These are phyloP conservation scores for Fabrea salina DNA, from an alignment of 169 alveolate genomes.

Conservation along the genomic window DNA sequence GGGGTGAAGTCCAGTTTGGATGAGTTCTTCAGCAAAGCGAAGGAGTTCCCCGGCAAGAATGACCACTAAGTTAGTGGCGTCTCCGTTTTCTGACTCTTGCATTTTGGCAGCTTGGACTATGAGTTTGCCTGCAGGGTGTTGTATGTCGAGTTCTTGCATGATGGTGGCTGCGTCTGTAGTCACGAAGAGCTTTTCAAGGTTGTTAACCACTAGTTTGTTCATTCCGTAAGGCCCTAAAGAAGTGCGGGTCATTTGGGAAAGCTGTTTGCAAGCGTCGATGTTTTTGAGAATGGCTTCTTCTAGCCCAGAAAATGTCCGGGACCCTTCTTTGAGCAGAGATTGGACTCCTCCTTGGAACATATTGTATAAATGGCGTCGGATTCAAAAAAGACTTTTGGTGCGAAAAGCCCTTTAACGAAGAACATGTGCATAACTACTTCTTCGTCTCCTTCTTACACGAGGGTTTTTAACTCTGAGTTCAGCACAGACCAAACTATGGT, in stretches of 20 bases:
- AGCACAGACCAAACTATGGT: no score
- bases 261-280: constrained; percentile 93
- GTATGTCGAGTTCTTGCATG: constrained; percentile 96
- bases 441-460: no score
- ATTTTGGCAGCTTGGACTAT: constrained; percentile 96
- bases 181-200: constrained; percentile 94
- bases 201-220: constrained; percentile 97
- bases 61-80: constrained; percentile 96
- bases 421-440: no score
- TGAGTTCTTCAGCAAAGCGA: constrained; percentile 88
- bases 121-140: constrained; percentile 99
- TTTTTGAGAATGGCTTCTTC: constrained; percentile 92
- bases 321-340: constrained; percentile 81
- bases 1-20: constrained; percentile 94
- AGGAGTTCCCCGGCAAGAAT: constrained; percentile 97
- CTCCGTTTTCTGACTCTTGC: constrained; percentile 97
- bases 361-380: no score
- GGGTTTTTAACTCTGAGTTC: no score
- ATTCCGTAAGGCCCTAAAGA: constrained; percentile 97
- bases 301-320: constrained; percentile 88
- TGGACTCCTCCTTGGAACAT: constrained; percentile 51
- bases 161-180: constrained; percentile 97
- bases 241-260: constrained; percentile 92
- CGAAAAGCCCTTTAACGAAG: no score
- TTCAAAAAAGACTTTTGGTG: no score